Evolutionary conservation across 306 rosid species (phyloP).

Genomic region (Potentilla sterilis): DNA sequence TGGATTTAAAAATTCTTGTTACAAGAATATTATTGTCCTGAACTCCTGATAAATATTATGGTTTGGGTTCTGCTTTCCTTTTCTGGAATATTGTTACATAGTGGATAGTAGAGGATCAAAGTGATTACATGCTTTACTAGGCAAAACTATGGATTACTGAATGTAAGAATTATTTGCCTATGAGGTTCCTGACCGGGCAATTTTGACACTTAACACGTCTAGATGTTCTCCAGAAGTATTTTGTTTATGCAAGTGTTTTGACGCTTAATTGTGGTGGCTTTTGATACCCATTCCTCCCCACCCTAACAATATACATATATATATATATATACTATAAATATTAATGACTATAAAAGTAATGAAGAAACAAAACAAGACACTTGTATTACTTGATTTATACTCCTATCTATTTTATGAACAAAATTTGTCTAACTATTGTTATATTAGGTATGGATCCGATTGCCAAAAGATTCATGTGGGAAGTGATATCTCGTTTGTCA

Average conservation of each 20-base stretch:
- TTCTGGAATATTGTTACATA: not conserved
- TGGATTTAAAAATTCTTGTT: not conserved
- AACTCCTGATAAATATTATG: not conserved
- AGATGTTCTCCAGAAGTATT: not conserved
- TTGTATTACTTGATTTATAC: not conserved
- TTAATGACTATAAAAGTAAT: not conserved
- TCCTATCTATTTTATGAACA: not conserved
- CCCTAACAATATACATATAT: not conserved
- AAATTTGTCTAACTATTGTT: constrained; percentile 13
- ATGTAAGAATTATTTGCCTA: not conserved
- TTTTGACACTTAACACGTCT: not conserved
- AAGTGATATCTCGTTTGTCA: constrained; percentile 87
- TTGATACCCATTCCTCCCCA: not conserved
- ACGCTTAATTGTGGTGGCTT: not conserved
- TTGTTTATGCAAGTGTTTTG: not conserved
- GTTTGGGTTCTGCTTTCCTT: not conserved
- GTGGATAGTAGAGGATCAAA: not conserved
- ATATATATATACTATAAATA: no score
- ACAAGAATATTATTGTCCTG: not conserved
- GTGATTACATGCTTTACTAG: not conserved
- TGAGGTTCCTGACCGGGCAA: not conserved
- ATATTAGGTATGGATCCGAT: constrained; percentile 90
- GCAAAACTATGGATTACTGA: not conserved
- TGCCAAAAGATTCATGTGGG: constrained; percentile 99
- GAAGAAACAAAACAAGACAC: not conserved